Conservation (phyloP, 2,329 filamentous ascomycete species). For the Penicillium sp. region DNA sequence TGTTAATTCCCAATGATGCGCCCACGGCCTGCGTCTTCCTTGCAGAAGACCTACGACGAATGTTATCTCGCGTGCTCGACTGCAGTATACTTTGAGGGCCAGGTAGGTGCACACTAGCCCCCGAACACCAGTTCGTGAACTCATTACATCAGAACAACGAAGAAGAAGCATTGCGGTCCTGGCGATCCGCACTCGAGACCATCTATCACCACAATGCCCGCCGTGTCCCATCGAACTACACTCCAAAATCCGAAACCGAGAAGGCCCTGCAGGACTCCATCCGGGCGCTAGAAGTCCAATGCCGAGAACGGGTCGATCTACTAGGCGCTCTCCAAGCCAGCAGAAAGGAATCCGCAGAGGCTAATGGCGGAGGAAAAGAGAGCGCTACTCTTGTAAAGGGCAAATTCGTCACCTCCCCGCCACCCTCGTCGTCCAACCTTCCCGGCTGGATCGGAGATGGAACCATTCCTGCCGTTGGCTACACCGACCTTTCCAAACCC, state of each 20-base stretch:
- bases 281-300: constrained; percentile 81
- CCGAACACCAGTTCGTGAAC: constrained; percentile 4
- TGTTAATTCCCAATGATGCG: constrained; percentile 48
- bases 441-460: constrained; percentile 74
- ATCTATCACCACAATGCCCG: constrained; percentile 85
- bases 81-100: constrained; percentile 91
- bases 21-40: constrained; percentile 65
- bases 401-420: constrained; percentile 23
- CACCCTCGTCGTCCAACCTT: constrained; percentile 27
- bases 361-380: constrained; percentile 21
- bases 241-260: constrained; percentile 78
- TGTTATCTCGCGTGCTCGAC: constrained; percentile 94
- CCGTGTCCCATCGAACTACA: constrained; percentile 68
- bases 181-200: constrained; percentile 83
- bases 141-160: constrained; percentile 73
- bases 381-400: constrained; percentile 30
- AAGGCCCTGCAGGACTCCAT: constrained; percentile 79
- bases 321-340: constrained; percentile 76
- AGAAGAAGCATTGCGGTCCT: constrained; percentile 83
- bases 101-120: constrained; percentile 57
- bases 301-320: constrained; percentile 88
- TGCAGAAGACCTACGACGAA: constrained; percentile 98
- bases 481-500: constrained; percentile 78
- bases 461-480: constrained; percentile 78
- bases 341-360: constrained; percentile 49